phyloP scores from a whole-genome alignment of 441 rosid species.

The Kokia cookei region DNA sequence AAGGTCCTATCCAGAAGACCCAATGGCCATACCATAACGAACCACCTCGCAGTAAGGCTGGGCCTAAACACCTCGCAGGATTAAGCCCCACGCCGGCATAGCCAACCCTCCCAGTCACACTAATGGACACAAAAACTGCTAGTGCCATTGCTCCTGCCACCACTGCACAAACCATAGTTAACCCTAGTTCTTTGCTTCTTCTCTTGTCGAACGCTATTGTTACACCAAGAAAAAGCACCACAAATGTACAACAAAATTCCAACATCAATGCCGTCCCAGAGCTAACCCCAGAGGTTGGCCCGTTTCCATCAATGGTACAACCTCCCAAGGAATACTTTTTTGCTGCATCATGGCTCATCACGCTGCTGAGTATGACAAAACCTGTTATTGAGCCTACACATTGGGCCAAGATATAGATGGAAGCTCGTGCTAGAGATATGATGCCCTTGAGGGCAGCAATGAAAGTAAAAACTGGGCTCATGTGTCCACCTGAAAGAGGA shows the following conservation, averaged over 20 bases:
- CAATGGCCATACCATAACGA: constrained; percentile 43
- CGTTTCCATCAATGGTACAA: constrained; percentile 18
- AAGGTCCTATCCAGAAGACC: constrained; percentile 51
- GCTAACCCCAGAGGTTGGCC: constrained; percentile 11
- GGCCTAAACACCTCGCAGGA: not conserved
- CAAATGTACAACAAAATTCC: constrained; percentile 38
- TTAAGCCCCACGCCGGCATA: constrained; percentile 26
- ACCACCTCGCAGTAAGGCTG: constrained; percentile 36
- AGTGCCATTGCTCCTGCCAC: constrained; percentile 33
- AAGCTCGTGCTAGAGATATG: constrained; percentile 21
- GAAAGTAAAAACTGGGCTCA: constrained; percentile 46
- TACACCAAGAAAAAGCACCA: constrained; percentile 33
- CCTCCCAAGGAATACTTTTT: constrained; percentile 33
- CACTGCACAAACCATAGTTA: constrained; percentile 25
- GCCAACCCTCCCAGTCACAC: constrained; percentile 29
- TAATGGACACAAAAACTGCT: constrained; percentile 32
- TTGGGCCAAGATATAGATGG: constrained; percentile 30
- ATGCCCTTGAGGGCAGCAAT: constrained; percentile 30
- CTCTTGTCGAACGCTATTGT: constrained; percentile 34
- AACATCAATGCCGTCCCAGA: constrained; percentile 19
- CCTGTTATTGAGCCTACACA: constrained; percentile 32
- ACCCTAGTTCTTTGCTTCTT: constrained; percentile 33
- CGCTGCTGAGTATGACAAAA: constrained; percentile 15
- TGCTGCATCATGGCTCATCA: constrained; percentile 21
- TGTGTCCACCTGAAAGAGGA: constrained; percentile 47